Conservation (phyloP, 331 rosid genomes). For the Saraca asoca region DNA sequence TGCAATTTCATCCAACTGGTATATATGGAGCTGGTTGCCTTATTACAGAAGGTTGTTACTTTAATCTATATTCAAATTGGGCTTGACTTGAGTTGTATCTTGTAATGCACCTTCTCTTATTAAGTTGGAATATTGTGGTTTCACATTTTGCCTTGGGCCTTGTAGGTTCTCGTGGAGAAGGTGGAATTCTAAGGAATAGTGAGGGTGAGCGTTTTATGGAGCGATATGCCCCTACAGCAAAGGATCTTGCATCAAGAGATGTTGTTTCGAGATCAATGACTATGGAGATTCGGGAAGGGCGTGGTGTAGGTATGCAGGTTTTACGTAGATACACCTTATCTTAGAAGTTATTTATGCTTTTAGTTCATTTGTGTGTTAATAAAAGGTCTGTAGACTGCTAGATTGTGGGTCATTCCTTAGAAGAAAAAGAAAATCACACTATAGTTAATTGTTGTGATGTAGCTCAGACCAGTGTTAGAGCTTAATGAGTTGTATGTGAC, state of each 20-base stretch:
- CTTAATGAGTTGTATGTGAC: constrained; percentile 14
- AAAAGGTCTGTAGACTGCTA: constrained; percentile 18
- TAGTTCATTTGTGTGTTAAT: not conserved
- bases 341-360: constrained; percentile 1
- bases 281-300: constrained; percentile 98
- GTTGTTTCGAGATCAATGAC: constrained; percentile 98
- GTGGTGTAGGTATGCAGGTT: constrained; percentile 86
- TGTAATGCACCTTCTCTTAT: constrained; percentile 7
- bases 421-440: not conserved
- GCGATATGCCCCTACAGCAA: constrained; percentile 96
- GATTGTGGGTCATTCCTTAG: too few species aligned
- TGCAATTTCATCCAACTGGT: constrained; percentile 97
- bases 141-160: constrained; percentile 38
- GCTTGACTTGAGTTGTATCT: constrained; percentile 27
- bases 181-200: constrained; percentile 93
- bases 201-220: constrained; percentile 99
- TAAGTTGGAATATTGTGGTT: constrained; percentile 23
- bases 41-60: constrained; percentile 81
- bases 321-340: constrained; percentile 18
- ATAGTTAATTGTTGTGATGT: not conserved
- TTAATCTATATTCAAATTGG: constrained; percentile 16
- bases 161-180: constrained; percentile 97
- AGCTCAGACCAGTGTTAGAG: not conserved
- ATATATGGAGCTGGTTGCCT: constrained; percentile 99
- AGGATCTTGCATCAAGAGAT: constrained; percentile 98